Evolutionary conservation across 345 rosid species (phyloP).

Genomic region (Combretum micranthum): DNA sequence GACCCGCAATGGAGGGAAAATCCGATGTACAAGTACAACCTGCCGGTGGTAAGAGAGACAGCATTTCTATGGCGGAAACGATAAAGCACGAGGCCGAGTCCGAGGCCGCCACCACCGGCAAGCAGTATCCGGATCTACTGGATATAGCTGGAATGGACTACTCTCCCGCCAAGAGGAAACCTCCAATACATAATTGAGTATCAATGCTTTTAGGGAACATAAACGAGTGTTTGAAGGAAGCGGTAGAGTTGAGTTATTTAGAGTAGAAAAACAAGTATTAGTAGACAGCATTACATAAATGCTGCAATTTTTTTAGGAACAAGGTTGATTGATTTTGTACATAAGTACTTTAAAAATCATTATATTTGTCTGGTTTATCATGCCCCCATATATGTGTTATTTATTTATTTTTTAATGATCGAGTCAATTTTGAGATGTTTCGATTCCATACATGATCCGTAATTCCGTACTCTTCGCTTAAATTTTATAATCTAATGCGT

Average conservation of each 20-base stretch:
- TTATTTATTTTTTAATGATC: too few relatives aligned
- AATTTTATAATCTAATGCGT: too few relatives aligned
- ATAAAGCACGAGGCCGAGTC: too few relatives aligned
- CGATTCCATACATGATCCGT: too few relatives aligned
- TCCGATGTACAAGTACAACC: too few relatives aligned
- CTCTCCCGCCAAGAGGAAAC: constrained; percentile 47
- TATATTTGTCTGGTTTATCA: not conserved
- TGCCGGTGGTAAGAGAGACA: too few relatives aligned
- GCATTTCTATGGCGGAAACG: too few relatives aligned
- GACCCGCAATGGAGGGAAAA: too few relatives aligned
- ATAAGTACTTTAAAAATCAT: not conserved
- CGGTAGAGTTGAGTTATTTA: not conserved
- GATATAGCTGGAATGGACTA: constrained; percentile 44
- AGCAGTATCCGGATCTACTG: constrained; percentile 18
- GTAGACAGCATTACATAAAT: constrained; percentile 40
- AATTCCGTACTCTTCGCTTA: too few relatives aligned
- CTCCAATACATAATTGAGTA: constrained; percentile 47
- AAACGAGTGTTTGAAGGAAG: not conserved
- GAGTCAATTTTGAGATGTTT: too few relatives aligned
- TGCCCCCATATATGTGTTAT: too few relatives aligned
- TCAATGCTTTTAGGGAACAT: not conserved
- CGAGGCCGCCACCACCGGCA: not conserved
- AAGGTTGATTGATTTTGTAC: not conserved
- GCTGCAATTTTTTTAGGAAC: constrained; percentile 32
- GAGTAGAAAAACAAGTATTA: not conserved